Base-by-base conservation (phyloP, 176 grass and related monocot species). In the Canna indica region DNA sequence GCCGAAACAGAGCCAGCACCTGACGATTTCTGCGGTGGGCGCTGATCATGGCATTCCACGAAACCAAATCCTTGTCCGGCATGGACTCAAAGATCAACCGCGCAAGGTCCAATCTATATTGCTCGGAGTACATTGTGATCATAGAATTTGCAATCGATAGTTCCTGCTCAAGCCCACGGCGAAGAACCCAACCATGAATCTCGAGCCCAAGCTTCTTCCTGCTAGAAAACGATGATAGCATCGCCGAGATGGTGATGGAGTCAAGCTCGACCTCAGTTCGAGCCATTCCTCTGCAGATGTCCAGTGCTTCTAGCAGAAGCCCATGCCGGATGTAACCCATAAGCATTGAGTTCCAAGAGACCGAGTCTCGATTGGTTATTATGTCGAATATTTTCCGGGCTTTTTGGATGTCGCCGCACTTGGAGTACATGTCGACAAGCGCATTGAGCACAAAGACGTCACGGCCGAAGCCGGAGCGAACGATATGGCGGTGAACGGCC, bases 171-270 rank as follows among this genome's bases (percentile, higher is more conserved):
- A 91, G 72, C 27, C 72, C 78, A 10, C 76, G 84, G 36, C 88
- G 81, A 58, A 91, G 81, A 41, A 65, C 88, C 88, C 88, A 87
- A 22, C 75, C 84, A 63, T 91, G 88, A 68, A 84, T 64, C 76
- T 87, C 75, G 36, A n/a, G 32, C 18, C 78, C 81, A 3, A 44
- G 3, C 72, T 85, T 82, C 27, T 14, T 59, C 77, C 42, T 27
- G 11, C 38, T 50, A 14, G 59, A 67, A 33, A 76, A 41, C 30
- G 57, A 47, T 7, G 67, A 85, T 3, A 88, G 72, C 68, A 88
- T 76, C 9, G 39, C 59, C 0, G 85, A 85, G 47, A 92, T 22
- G 2, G 71, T 59, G 13, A 67, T 3, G 0, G 80, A 58, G 52
- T 81, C 70, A 0, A 82, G 85, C 38, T 81, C 31, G 22, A 83